Conservation (phyloP, 2,329 filamentous ascomycete species). For the Ophiostoma fasciatum region DNA sequence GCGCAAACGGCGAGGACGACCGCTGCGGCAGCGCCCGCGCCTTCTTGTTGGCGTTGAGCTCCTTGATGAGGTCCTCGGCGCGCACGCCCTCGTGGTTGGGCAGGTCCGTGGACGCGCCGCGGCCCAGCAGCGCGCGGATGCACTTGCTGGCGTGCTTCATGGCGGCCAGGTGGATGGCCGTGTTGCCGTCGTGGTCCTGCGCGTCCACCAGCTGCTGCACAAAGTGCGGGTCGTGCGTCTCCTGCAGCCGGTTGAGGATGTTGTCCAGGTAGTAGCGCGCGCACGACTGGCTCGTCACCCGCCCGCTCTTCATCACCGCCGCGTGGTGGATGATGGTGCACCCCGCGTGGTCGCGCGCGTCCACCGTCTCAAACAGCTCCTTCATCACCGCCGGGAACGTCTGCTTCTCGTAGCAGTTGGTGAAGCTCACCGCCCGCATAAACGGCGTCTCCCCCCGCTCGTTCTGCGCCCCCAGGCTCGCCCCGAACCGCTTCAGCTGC, state of each 20-base stretch:
- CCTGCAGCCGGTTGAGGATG: conserved; percentile 73
- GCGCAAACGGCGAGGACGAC: conserved; percentile 60
- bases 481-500: conserved; percentile 69
- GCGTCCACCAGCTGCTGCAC: conserved; percentile 68
- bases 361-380: conserved; percentile 69
- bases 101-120: conserved; percentile 72
- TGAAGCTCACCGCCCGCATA: conserved; percentile 90
- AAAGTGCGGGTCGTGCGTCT: conserved; percentile 58
- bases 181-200: conserved; percentile 79
- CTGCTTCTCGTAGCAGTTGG: conserved; percentile 89
- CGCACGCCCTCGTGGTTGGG: conserved; percentile 69
- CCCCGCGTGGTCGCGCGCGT: conserved; percentile 62
- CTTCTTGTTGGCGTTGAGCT: conserved; percentile 54
- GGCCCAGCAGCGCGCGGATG: conserved; percentile 61
- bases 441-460: conserved; percentile 73
- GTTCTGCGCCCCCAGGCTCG: conserved; percentile 57
- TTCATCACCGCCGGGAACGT: conserved; percentile 77
- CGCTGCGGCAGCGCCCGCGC: conserved; percentile 51
- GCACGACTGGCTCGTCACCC: conserved; percentile 69
- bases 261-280: conserved; percentile 89
- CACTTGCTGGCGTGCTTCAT: conserved; percentile 81
- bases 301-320: conserved; percentile 70
- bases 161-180: conserved; percentile 60
- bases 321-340: conserved; percentile 92
- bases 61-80: conserved; percentile 70